Conservation (phyloP, 768 basidiomycete species). For the Trametes villosa region DNA sequence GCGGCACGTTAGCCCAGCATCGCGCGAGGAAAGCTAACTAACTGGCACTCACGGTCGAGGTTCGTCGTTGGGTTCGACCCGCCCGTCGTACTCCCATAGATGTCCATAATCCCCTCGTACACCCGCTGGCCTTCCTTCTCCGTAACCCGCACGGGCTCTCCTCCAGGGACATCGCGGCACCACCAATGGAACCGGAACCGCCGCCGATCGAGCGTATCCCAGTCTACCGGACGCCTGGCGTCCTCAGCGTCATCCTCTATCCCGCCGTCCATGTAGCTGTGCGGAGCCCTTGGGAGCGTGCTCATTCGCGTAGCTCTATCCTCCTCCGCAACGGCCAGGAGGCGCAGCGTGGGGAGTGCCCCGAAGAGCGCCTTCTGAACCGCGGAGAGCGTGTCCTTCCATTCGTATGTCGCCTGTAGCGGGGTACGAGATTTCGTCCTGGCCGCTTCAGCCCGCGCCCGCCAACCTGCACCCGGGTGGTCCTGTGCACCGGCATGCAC, state of each 20-base stretch:
- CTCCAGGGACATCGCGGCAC: background rate
- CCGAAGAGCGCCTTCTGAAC: background rate
- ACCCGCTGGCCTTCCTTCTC: background rate
- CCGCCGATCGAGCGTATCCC: background rate
- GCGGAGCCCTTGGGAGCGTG: no score
- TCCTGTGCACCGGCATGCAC: no score
- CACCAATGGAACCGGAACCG: background rate
- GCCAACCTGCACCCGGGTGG: background rate
- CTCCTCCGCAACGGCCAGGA: background rate
- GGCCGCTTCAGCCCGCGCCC: background rate
- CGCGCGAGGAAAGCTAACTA: no score
- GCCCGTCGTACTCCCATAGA: no score
- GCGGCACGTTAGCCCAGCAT: no score
- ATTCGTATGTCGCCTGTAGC: background rate
- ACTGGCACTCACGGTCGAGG: background rate
- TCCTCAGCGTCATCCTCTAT: background rate
- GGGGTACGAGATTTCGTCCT: background rate
- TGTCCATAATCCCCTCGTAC: no score
- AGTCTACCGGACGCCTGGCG: background rate
- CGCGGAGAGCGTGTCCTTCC: background rate
- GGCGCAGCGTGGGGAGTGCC: background rate
- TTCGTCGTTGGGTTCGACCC: background rate
- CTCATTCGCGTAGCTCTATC: no score
- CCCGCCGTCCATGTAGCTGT: background rate
- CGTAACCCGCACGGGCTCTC: background rate